Evolutionary conservation across 192 early-diverging fungal species (phyloP).

Genomic region (Coemansia sp.): DNA sequence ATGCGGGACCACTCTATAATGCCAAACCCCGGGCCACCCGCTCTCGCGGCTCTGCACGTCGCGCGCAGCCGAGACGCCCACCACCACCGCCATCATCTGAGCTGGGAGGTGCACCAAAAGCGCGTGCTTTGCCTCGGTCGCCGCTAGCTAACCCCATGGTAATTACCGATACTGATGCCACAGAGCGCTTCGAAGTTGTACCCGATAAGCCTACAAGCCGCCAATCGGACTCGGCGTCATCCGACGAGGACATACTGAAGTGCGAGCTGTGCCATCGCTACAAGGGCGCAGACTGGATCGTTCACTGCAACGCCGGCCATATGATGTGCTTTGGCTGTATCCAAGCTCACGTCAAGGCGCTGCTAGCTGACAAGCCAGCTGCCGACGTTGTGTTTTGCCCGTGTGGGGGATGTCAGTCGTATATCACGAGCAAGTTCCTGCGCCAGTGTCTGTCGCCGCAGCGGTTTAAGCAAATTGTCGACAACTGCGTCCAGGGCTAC

Average conservation of each 20-base stretch:
- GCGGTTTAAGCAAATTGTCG: conserved; percentile 39
- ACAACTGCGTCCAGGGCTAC: conserved; percentile 16
- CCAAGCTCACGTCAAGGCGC: conserved; percentile 32
- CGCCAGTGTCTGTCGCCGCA: conserved; percentile 49
- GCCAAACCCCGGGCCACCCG: background rate
- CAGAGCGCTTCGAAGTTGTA: background rate
- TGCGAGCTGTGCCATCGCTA: conserved; percentile 38
- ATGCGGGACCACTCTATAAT: background rate
- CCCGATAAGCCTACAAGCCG: background rate
- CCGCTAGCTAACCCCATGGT: conserved; percentile 46
- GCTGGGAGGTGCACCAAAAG: conserved; percentile 5
- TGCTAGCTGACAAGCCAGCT: conserved; percentile 12
- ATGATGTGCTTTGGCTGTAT: conserved; percentile 52
- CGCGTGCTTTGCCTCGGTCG: conserved; percentile 48
- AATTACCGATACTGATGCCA: background rate
- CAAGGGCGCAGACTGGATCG: conserved; percentile 38
- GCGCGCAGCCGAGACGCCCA: background rate
- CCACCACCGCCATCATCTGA: conserved; percentile 3
- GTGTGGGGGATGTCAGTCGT: conserved; percentile 17
- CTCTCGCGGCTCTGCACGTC: background rate
- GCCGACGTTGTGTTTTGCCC: conserved; percentile 24
- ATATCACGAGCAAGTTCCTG: conserved; percentile 27
- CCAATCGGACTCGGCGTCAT: conserved; percentile 11
- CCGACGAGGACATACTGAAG: conserved; percentile 34
- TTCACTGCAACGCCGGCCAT: conserved; percentile 31